Conservation (phyloP, 208 protist genomes). For the Blechomonas ayalai region DNA sequence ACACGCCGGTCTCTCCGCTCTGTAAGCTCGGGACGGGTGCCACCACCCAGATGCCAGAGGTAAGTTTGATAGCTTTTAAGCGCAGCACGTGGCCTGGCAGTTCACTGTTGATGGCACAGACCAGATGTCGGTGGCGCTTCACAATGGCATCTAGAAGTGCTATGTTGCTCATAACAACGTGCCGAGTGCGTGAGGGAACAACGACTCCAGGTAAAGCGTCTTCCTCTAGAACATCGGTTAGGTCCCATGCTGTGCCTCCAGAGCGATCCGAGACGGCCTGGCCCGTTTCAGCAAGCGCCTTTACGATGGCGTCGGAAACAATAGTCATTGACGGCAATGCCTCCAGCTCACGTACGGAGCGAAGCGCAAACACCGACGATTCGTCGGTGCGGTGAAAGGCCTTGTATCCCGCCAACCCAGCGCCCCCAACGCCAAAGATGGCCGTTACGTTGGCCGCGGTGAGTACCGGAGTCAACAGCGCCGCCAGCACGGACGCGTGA, state of each 20-base stretch:
- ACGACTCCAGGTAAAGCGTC: slow-evolving; percentile 36
- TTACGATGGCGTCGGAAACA: slow-evolving; percentile 1
- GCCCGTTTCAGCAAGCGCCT: slow-evolving; percentile 1
- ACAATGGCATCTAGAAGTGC: slow-evolving; percentile 17
- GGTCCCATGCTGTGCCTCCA: slow-evolving; percentile 8
- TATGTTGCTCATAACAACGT: slow-evolving; percentile 46
- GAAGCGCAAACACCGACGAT: slow-evolving; percentile 55
- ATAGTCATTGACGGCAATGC: slow-evolving; percentile 14
- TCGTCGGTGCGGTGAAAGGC: slow-evolving; percentile 58
- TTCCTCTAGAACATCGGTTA: slow-evolving; percentile 43
- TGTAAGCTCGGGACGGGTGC: slow-evolving; percentile 37
- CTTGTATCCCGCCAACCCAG: slow-evolving; percentile 63
- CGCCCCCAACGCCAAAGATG: slow-evolving; percentile 67
- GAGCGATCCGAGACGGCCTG: slow-evolving; percentile 1
- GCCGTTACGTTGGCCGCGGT: slow-evolving; percentile 61
- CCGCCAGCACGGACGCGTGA: slow-evolving; percentile 54
- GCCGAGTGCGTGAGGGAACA: slow-evolving; percentile 51
- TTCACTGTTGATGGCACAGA: slow-evolving; percentile 49
- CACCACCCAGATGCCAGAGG: slow-evolving; percentile 58
- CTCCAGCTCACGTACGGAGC: slow-evolving; percentile 58
- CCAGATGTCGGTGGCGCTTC: slow-evolving; percentile 39
- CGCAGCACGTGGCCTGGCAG: slow-evolving; percentile 32
- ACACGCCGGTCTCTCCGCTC: slow-evolving; percentile 24
- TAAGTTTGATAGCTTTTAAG: slow-evolving; percentile 52
- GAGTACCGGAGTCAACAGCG: slow-evolving; percentile 52